Evolutionary conservation across 805 yeast species (phyloP).

Genomic region (Metschnikowia proteae): DNA sequence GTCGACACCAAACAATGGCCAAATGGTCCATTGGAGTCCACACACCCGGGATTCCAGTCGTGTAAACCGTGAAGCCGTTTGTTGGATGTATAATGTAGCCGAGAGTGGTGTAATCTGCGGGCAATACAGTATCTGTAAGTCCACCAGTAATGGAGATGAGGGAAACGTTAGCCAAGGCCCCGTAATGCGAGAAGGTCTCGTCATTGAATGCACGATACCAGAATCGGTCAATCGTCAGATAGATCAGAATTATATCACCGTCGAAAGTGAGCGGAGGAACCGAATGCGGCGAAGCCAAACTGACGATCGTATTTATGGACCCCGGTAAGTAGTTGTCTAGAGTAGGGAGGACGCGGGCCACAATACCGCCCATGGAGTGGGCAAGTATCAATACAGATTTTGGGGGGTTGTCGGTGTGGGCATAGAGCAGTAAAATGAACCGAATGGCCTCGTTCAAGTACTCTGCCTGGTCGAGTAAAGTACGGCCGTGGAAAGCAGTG

Average conservation of each 20-base stretch:
- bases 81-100: slow-evolving; percentile 65
- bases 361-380: slow-evolving; percentile 98
- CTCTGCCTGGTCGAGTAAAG: slow-evolving; percentile 90
- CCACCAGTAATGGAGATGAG: slow-evolving; percentile 91
- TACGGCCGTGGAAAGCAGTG: slow-evolving; percentile 93
- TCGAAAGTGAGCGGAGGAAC: slow-evolving; percentile 93
- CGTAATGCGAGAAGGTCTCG: slow-evolving; percentile 14
- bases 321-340: slow-evolving; percentile 67
- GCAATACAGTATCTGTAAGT: slow-evolving; percentile 66
- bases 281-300: slow-evolving; percentile 88
- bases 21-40: slow-evolving; percentile 95
- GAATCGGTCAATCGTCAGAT: slow-evolving; percentile 68
- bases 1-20: slow-evolving; percentile 96
- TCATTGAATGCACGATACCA: slow-evolving; percentile 65
- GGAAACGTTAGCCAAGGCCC: slow-evolving; percentile 54
- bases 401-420: slow-evolving; percentile 43
- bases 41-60: slow-evolving; percentile 84
- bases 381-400: slow-evolving; percentile 74
- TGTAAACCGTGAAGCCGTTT: slow-evolving; percentile 78
- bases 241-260: slow-evolving; percentile 74
- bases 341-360: slow-evolving; percentile 79
- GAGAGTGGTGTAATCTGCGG: slow-evolving; percentile 84
- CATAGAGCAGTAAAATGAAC: slow-evolving; percentile 69
- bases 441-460: slow-evolving; percentile 82
- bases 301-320: slow-evolving; percentile 78